Evolutionary conservation across 352 stramenopile genomes (phyloP).

Genomic region (Phytophthora sp.): DNA sequence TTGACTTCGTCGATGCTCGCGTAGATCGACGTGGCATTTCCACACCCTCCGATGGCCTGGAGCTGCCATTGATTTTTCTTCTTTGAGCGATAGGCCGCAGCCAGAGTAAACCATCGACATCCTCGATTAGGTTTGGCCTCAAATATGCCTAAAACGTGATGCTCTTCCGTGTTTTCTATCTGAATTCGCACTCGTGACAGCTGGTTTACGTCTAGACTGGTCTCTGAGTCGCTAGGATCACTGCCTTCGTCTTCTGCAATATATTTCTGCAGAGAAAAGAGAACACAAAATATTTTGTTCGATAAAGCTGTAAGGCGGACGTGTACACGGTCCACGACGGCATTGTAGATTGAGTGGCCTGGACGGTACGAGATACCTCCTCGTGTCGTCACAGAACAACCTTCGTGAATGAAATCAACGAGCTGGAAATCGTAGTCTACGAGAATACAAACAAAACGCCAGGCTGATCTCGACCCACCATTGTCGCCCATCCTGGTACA

Average conservation of each 20-base stretch:
- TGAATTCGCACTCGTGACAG: slow-evolving; percentile 39
- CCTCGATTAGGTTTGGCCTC: slow-evolving; percentile 34
- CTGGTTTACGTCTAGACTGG: background rate
- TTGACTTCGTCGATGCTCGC: slow-evolving; percentile 62
- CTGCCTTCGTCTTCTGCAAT: slow-evolving; percentile 26
- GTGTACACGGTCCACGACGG: slow-evolving; percentile 59
- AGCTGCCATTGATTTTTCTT: slow-evolving; percentile 57
- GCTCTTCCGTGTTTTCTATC: slow-evolving; percentile 59
- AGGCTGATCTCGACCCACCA: slow-evolving; percentile 31
- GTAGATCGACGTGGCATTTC: slow-evolving; percentile 56
- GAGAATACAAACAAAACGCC: slow-evolving; percentile 61
- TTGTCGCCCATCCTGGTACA: slow-evolving; percentile 45
- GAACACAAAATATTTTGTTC: slow-evolving; percentile 54
- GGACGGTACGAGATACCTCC: slow-evolving; percentile 45
- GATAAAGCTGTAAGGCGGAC: slow-evolving; percentile 44
- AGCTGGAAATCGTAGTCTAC: slow-evolving; percentile 70
- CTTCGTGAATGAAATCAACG: slow-evolving; percentile 67
- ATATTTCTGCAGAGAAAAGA: slow-evolving; percentile 63
- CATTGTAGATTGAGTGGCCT: slow-evolving; percentile 51
- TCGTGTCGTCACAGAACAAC: slow-evolving; percentile 42
- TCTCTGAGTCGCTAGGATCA: background rate
- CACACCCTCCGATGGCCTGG: slow-evolving; percentile 49
- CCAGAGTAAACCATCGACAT: slow-evolving; percentile 61
- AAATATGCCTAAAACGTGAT: slow-evolving; percentile 55
- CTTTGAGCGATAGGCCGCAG: slow-evolving; percentile 58